Evolutionary conservation across 208 protist species (phyloP).

Genomic region (Crithidia fasciculata): DNA sequence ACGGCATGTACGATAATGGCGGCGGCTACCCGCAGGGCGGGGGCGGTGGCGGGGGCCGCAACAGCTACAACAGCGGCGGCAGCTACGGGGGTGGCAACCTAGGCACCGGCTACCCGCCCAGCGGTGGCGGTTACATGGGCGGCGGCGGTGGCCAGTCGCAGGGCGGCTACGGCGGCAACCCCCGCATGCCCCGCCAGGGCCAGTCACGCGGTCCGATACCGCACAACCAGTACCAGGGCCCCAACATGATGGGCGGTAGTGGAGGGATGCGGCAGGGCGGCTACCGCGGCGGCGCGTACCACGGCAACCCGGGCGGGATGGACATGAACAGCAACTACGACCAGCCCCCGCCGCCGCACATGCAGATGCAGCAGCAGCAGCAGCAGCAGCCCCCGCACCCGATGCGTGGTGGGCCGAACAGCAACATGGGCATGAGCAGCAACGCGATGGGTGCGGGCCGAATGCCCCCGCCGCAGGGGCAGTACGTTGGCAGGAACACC

Average conservation of each 20-base stretch:
- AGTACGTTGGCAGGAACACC: slow-evolving; percentile 9
- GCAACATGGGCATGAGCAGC: slow-evolving; percentile 32
- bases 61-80: slow-evolving; percentile 13
- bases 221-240: slow-evolving; percentile 29
- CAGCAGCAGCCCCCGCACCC: slow-evolving; percentile 9
- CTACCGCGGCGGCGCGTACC: slow-evolving; percentile 22
- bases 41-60: slow-evolving; percentile 9
- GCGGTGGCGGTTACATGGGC: slow-evolving; percentile 23
- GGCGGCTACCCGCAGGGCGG: slow-evolving; percentile 14
- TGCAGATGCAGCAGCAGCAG: slow-evolving; percentile 17
- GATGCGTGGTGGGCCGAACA: slow-evolving; percentile 9
- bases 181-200: slow-evolving; percentile 20
- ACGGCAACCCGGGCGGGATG: slow-evolving; percentile 10
- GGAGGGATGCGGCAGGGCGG: slow-evolving; percentile 9
- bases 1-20: slow-evolving; percentile 31
- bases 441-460: slow-evolving; percentile 22
- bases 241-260: slow-evolving; percentile 30
- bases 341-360: slow-evolving; percentile 20
- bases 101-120: slow-evolving; percentile 10
- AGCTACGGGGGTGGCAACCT: slow-evolving; percentile 17
- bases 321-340: slow-evolving; percentile 25
- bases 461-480: slow-evolving; percentile 14
- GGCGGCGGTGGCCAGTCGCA: slow-evolving; percentile 13
- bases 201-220: slow-evolving; percentile 1
- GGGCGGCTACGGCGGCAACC: slow-evolving; percentile 8